Evolutionary conservation across 2,329 filamentous ascomycete genomes (phyloP).

Genomic region (Pleurostoma richardsiae): DNA sequence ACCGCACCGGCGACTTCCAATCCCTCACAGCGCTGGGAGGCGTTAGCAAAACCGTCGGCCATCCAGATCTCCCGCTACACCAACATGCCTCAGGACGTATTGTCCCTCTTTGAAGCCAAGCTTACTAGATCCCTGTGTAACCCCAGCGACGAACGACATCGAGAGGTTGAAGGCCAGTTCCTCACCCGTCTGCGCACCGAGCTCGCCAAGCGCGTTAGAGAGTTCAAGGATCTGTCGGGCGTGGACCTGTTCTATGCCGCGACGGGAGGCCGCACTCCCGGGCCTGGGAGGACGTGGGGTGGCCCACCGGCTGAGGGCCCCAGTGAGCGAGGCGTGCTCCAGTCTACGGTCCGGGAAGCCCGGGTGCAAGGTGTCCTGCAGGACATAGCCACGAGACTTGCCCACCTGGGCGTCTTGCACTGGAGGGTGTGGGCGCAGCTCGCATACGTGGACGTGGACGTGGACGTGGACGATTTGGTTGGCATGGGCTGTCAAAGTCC

Average conservation of each 20-base stretch:
- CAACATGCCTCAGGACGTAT: conserved; percentile 41
- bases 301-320: conserved; percentile 13
- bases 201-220: conserved; percentile 43
- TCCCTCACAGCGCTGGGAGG: conserved; percentile 44
- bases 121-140: conserved; percentile 39
- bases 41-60: conserved; percentile 47
- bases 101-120: conserved; percentile 43
- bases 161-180: conserved; percentile 43
- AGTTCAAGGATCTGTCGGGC: conserved; percentile 47
- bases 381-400: conserved; percentile 71
- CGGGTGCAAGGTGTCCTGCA: conserved; percentile 51
- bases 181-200: conserved; percentile 42
- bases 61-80: conserved; percentile 55
- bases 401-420: conserved; percentile 80
- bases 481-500: too few species aligned
- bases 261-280: conserved; percentile 42
- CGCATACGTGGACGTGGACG: conserved; percentile 50
- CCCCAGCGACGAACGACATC: conserved; percentile 36
- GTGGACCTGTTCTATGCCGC: conserved; percentile 50
- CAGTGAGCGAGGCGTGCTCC: conserved; percentile 15
- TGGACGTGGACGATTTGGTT: background rate
- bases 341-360: conserved; percentile 30
- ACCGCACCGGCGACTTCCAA: conserved; percentile 37
- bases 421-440: conserved; percentile 84
- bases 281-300: conserved; percentile 24